These are phyloP conservation scores for Xylaria multiplex DNA, from an alignment of 2,329 filamentous ascomycete species.

Conservation along the genomic window DNA sequence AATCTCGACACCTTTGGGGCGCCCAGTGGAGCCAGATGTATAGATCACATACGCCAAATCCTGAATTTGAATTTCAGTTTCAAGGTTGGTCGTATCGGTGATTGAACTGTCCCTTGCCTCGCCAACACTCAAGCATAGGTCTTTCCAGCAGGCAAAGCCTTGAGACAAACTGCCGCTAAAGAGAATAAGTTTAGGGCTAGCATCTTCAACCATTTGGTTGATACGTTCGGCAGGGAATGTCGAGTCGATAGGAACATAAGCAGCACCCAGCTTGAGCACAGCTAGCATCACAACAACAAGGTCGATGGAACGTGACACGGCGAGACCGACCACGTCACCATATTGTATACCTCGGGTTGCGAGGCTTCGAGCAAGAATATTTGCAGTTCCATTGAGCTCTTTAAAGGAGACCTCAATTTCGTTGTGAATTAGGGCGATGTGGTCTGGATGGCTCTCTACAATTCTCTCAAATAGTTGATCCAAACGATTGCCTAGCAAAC, in stretches of 20 bases:
- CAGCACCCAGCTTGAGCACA: constrained; percentile 46
- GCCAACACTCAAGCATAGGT: constrained; percentile 37
- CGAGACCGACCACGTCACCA: constrained; percentile 46
- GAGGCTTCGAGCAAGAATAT: constrained; percentile 40
- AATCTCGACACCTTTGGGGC: constrained; percentile 55
- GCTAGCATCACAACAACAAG: constrained; percentile 44
- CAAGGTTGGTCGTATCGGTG: constrained; percentile 23
- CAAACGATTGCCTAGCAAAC: constrained; percentile 18
- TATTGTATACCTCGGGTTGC: constrained; percentile 33
- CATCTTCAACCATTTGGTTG: constrained; percentile 44
- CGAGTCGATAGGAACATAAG: constrained; percentile 49
- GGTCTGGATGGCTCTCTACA: constrained; percentile 7
- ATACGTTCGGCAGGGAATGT: constrained; percentile 46
- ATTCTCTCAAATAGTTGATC: constrained; percentile 21
- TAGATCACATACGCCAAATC: constrained; percentile 51
- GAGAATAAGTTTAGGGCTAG: constrained; percentile 42
- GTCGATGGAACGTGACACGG: constrained; percentile 42
- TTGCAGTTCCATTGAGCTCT: constrained; percentile 40
- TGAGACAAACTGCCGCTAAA: constrained; percentile 20
- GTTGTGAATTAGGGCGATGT: constrained; percentile 21
- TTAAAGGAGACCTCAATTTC: constrained; percentile 30
- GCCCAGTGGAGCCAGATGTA: constrained; percentile 45
- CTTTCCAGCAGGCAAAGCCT: constrained; percentile 32
- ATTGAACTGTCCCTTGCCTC: constrained; percentile 27
- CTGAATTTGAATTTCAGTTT: constrained; percentile 28